phyloP scores from a whole-genome alignment of 257 asterid genomes.

The Nicotiana obtusifolia region DNA sequence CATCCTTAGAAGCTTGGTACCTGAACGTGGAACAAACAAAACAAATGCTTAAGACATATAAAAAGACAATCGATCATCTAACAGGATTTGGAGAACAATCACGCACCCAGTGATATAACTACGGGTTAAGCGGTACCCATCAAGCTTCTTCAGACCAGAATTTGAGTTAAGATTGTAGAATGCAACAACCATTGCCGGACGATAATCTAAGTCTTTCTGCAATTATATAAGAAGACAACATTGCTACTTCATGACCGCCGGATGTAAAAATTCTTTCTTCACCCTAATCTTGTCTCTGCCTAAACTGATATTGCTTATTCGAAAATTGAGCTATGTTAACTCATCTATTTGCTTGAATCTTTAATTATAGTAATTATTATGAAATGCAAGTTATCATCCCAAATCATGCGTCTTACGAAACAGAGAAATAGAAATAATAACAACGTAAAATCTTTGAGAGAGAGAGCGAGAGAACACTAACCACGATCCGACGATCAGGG shows the following conservation, averaged over 20 bases:
- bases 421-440: too few relatives aligned
- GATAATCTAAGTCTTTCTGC: conserved; percentile 4
- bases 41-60: conserved; percentile 26
- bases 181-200: conserved; percentile 54
- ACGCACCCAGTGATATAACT: conserved; percentile 86
- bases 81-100: neutral
- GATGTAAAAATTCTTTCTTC: neutral
- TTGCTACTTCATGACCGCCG: neutral
- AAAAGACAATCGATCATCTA: neutral
- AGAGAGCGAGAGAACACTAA: too few relatives aligned
- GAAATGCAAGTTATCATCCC: too few relatives aligned
- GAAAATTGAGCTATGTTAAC: neutral
- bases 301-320: neutral
- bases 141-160: conserved; percentile 82
- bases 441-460: too few relatives aligned
- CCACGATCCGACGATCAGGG: too few relatives aligned
- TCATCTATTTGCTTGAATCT: neutral
- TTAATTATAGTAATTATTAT: too few relatives aligned
- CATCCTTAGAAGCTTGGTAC: conserved; percentile 85
- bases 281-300: neutral
- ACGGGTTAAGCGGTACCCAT: conserved; percentile 75
- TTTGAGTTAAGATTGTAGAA: conserved; percentile 41
- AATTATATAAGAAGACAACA: neutral
- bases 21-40: conserved; percentile 23
- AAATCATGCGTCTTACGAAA: too few relatives aligned